These are phyloP conservation scores for Colletotrichum incanum DNA, from an alignment of 2,329 filamentous ascomycete species.

Conservation along the genomic window DNA sequence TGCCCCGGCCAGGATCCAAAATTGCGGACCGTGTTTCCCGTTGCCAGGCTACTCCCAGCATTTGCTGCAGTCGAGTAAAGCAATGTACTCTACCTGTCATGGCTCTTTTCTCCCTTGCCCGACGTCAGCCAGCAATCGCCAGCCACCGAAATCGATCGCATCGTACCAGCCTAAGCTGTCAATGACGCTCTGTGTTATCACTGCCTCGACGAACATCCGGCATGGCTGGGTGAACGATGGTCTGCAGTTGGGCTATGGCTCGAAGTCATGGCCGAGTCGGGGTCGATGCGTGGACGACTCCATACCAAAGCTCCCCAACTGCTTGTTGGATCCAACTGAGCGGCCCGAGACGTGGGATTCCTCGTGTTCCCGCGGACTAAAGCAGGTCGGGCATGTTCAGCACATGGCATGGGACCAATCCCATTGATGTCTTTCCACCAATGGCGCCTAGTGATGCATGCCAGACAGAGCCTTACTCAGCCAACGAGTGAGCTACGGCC, in stretches of 20 bases:
- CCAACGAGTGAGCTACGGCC: conserved; percentile 4
- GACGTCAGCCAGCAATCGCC: conserved; percentile 17
- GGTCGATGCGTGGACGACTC: neutral
- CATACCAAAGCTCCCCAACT: neutral
- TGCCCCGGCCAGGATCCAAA: conserved; percentile 12
- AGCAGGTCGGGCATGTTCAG: conserved; percentile 25
- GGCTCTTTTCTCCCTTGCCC: conserved; percentile 6
- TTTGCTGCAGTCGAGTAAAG: conserved; percentile 1
- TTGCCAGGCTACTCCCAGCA: neutral
- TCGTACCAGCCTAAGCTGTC: conserved; percentile 13
- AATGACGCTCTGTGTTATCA: neutral
- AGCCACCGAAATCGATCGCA: conserved; percentile 2
- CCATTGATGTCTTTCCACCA: conserved; percentile 32
- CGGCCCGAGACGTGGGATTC: conserved; percentile 31
- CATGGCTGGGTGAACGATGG: neutral
- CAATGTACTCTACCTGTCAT: neutral
- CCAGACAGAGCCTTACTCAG: conserved; percentile 16
- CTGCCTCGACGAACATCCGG: conserved; percentile 11
- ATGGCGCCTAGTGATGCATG: conserved; percentile 16
- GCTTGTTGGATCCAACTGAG: conserved; percentile 20
- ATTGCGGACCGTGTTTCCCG: conserved; percentile 7
- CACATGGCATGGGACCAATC: conserved; percentile 31
- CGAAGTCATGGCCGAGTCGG: neutral
- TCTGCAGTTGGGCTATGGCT: neutral
- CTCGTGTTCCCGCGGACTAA: conserved; percentile 34